Evolutionary conservation across 1,284 basidiomycete species (phyloP), one percentile per base, ranked within the genome.

Genomic region (Pyrrhoderma noxium): DNA sequence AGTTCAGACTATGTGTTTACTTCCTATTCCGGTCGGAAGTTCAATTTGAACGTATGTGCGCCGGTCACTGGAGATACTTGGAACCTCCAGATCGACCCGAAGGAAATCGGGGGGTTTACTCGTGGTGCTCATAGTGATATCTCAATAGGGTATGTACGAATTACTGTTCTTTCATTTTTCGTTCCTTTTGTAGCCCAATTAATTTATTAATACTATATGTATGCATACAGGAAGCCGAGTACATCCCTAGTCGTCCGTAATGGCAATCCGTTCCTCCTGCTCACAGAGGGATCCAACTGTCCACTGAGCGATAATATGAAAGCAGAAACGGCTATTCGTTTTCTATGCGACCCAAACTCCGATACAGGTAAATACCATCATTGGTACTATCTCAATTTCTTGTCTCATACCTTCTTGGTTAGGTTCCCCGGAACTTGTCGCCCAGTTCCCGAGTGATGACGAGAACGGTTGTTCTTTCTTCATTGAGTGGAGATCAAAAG

Each of bases 401-500:
- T 39, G 36, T 36, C 45, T 27, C 43, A 22, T 39, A 21, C 14
- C 45, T 42, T 23, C 21, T 8, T 19, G 47, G n/a, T 13, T 51
- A 73, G 76, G 74, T 1, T 64, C 68, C 51, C 85, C 85, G 3
- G 65, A 74, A 13, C 69, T 88, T 2, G 63, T 84, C 9, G 77
- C 73, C 3, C 77, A 81, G 52, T 72, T 84, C 18, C 84, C 81
- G 2, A 73, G 74, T 16, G 73, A 75, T n/a, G 80, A 83, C 43
- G 75, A 80, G 4, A 64, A 62, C 9, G 79, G 77, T 14, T 89
- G 84, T 63, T 75, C 77, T 18, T 89, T 79, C 62, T 75, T 81
- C 51, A 65, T 86, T 43, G 85, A 89, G 67, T 89, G 82, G 85
- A 72, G 74, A 52, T 87, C 81, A 18, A 77, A 76, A 58, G 86